Conservation (phyloP, 192 early-diverging fungal genomes). For the Funneliformis geosporum region DNA sequence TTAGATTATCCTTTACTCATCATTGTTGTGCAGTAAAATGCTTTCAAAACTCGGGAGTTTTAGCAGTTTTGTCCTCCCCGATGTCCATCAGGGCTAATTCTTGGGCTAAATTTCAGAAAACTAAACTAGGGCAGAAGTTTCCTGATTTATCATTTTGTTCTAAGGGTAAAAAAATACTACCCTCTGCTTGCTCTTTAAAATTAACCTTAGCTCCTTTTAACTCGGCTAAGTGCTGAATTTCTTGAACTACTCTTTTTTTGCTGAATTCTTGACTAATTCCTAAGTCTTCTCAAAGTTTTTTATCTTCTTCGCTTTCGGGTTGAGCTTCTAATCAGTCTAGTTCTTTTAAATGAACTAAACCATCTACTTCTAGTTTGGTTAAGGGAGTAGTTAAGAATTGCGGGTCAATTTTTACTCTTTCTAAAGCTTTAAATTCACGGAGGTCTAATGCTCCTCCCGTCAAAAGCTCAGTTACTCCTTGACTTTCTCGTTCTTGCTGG, state of each 20-base stretch:
- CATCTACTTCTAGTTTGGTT: neutral
- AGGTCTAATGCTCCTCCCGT: too few relatives aligned
- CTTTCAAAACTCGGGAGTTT: conserved; percentile 7
- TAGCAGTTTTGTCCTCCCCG: neutral
- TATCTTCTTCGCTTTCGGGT: conserved; percentile 3
- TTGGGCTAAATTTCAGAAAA: neutral
- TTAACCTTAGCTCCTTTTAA: neutral
- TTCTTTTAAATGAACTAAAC: neutral
- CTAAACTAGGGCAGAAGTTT: conserved; percentile 13
- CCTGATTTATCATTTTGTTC: neutral
- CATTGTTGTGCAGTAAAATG: neutral
- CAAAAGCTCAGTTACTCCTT: too few relatives aligned
- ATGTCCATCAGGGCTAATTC: neutral
- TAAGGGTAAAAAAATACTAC: neutral
- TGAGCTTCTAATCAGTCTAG: neutral
- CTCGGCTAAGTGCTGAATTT: neutral
- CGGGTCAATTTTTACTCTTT: too few relatives aligned
- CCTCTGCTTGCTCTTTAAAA: neutral
- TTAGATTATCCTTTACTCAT: conserved; percentile 24
- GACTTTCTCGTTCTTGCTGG: too few relatives aligned
- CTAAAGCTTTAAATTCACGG: too few relatives aligned
- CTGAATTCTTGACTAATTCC: conserved; percentile 11
- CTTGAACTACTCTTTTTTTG: neutral
- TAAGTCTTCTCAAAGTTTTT: conserved; percentile 16
- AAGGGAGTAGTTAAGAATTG: neutral